Conservation (phyloP, 2,329 filamentous ascomycete species). For the Talaromyces verruculosus region DNA sequence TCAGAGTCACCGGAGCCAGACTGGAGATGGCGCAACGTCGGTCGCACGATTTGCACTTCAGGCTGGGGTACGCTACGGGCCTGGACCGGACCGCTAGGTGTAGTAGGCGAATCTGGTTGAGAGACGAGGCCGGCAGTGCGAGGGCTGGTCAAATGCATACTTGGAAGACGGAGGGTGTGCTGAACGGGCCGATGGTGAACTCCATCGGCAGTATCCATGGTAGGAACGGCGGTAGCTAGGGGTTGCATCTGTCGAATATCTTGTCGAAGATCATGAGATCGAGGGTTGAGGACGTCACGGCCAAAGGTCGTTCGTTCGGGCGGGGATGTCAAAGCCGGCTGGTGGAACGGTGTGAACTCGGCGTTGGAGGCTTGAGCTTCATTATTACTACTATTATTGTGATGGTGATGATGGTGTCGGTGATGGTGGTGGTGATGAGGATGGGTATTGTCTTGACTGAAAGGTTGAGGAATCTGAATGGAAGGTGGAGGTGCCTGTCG, state of each 20-base stretch:
- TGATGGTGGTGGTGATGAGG: constrained; percentile 44
- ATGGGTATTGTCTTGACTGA: constrained; percentile 49
- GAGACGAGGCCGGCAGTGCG: constrained; percentile 65
- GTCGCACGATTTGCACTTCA: constrained; percentile 65
- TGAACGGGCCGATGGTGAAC: constrained; percentile 76
- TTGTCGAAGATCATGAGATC: constrained; percentile 45
- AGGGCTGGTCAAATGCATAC: constrained; percentile 55
- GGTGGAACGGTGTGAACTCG: constrained; percentile 61
- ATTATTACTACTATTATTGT: constrained; percentile 18
- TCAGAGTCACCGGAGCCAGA: constrained; percentile 85
- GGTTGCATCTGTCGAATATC: constrained; percentile 62
- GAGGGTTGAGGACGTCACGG: constrained; percentile 53
- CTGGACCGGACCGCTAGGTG: constrained; percentile 68
- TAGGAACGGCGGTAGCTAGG: constrained; percentile 64
- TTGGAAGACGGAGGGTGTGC: constrained; percentile 78
- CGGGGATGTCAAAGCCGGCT: constrained; percentile 67
- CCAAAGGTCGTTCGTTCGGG: constrained; percentile 68
- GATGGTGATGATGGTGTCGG: constrained; percentile 15
- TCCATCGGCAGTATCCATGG: constrained; percentile 67
- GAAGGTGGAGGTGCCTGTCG: constrained; percentile 80
- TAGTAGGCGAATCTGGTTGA: constrained; percentile 90
- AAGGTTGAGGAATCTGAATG: constrained; percentile 71
- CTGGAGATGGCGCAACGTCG: constrained; percentile 84
- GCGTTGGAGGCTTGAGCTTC: constrained; percentile 7
- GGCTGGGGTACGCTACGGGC: constrained; percentile 55